These are phyloP conservation scores for Jamesozyma piceae DNA, from an alignment of 805 yeast species.

Conservation along the genomic window DNA sequence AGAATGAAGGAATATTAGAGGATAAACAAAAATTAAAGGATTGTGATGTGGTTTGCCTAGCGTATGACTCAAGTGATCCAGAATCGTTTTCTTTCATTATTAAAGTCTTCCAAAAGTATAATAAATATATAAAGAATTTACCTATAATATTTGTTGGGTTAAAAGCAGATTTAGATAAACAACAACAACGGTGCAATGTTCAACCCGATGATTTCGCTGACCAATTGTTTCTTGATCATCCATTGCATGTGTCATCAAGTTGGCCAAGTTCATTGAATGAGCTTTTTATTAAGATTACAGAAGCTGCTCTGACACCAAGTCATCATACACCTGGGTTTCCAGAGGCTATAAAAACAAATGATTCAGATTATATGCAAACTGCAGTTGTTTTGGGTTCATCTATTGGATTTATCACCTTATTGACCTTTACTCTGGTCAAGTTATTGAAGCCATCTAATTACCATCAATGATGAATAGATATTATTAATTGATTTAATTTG, in stretches of 20 bases:
- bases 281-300: conserved; percentile 75
- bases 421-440: conserved; percentile 58
- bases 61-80: conserved; percentile 93
- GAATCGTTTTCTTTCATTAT: conserved; percentile 81
- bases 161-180: conserved; percentile 92
- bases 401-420: conserved; percentile 52
- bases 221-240: conserved; percentile 58
- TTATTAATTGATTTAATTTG: background rate
- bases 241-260: conserved; percentile 79
- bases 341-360: conserved; percentile 42
- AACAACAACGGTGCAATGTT: conserved; percentile 75
- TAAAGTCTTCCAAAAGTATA: conserved; percentile 53
- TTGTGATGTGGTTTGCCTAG: conserved; percentile 84
- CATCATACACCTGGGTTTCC: conserved; percentile 70
- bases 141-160: conserved; percentile 87
- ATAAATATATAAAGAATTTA: conserved; percentile 43
- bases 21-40: conserved; percentile 60
- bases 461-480: background rate
- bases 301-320: conserved; percentile 75
- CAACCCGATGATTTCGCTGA: conserved; percentile 86
- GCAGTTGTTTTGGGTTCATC: conserved; percentile 61
- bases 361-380: conserved; percentile 39
- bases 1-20: conserved; percentile 62
- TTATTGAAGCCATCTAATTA: conserved; percentile 9
- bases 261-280: conserved; percentile 87